Percentiles rank a stretch among this genome's conserved stretches.
Evolutionary conservation across 1,284 basidiomycete species (phyloP).

Genomic region (Trametes versicolor): DNA sequence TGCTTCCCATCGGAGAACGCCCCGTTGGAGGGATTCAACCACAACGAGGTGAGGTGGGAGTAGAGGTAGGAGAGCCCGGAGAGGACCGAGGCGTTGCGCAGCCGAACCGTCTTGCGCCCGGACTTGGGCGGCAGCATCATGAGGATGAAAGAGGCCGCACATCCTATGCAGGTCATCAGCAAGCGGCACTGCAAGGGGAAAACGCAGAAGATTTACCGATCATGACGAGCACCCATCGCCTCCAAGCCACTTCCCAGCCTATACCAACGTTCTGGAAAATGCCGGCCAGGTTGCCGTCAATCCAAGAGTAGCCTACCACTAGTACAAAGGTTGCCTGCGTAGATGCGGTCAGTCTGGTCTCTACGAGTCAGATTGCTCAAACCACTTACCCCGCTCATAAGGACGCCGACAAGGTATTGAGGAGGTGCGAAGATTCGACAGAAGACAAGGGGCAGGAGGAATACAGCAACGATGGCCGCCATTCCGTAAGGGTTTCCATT

Average conservation of each 20-base stretch:
- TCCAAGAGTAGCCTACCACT: slow-evolving; percentile 70
- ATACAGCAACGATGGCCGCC: slow-evolving; percentile 60
- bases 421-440: slow-evolving; percentile 61
- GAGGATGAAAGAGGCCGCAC: slow-evolving; percentile 55
- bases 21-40: slow-evolving; percentile 46
- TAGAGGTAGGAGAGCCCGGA: slow-evolving; percentile 53
- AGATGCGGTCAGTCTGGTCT: background rate
- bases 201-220: slow-evolving; percentile 48
- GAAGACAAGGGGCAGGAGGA: slow-evolving; percentile 64
- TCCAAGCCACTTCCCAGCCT: slow-evolving; percentile 65
- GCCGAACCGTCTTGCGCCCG: slow-evolving; percentile 57
- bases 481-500: slow-evolving; percentile 68
- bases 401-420: slow-evolving; percentile 48
- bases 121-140: slow-evolving; percentile 63
- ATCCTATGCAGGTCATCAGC: slow-evolving; percentile 43
- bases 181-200: background rate
- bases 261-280: slow-evolving; percentile 57
- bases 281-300: slow-evolving; percentile 60
- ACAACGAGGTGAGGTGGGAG: slow-evolving; percentile 54
- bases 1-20: slow-evolving; percentile 23
- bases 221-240: slow-evolving; percentile 56
- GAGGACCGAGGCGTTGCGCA: slow-evolving; percentile 55
- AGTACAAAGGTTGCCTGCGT: slow-evolving; percentile 53
- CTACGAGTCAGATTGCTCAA: background rate
- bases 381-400: slow-evolving; percentile 51